phyloP scores from a whole-genome alignment of 345 rosid species.

The Corchorus capsularis region DNA sequence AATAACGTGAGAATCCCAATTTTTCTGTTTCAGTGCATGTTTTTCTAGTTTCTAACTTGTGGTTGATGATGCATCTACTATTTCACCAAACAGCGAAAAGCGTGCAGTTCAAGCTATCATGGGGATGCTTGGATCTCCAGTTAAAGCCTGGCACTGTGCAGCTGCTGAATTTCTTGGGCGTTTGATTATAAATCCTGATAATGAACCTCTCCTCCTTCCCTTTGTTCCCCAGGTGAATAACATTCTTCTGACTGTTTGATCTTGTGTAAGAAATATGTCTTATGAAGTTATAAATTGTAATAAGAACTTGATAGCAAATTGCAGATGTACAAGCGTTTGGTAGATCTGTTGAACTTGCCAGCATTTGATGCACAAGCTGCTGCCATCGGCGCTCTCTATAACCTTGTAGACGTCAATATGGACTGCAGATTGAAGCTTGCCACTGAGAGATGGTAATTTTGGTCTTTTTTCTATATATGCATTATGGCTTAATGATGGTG shows the following conservation, averaged over 20 bases:
- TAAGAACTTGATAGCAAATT: not conserved
- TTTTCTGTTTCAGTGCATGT: constrained; percentile 4
- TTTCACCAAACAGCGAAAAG: constrained; percentile 68
- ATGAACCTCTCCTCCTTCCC: constrained; percentile 92
- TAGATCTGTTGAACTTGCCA: constrained; percentile 79
- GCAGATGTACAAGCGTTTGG: constrained; percentile 91
- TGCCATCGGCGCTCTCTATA: constrained; percentile 93
- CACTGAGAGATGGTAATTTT: constrained; percentile 79
- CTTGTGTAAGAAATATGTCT: not conserved
- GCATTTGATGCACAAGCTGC: constrained; percentile 95
- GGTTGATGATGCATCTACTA: constrained; percentile 18
- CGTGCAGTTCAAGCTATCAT: constrained; percentile 89
- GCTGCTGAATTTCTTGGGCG: constrained; percentile 95
- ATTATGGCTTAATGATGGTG: not conserved
- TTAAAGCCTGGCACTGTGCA: constrained; percentile 95
- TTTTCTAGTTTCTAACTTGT: constrained; percentile 21
- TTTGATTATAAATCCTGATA: constrained; percentile 93
- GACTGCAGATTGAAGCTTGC: constrained; percentile 99
- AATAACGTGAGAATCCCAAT: constrained; percentile 64
- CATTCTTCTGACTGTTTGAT: not conserved
- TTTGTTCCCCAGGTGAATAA: constrained; percentile 71
- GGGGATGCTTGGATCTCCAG: constrained; percentile 74
- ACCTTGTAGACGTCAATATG: constrained; percentile 92
- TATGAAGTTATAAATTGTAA: constrained; percentile 7
- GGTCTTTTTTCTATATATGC: not conserved